Evolutionary conservation across 2,329 filamentous ascomycete species (phyloP).

Genomic region (Waltergamsia citrina): DNA sequence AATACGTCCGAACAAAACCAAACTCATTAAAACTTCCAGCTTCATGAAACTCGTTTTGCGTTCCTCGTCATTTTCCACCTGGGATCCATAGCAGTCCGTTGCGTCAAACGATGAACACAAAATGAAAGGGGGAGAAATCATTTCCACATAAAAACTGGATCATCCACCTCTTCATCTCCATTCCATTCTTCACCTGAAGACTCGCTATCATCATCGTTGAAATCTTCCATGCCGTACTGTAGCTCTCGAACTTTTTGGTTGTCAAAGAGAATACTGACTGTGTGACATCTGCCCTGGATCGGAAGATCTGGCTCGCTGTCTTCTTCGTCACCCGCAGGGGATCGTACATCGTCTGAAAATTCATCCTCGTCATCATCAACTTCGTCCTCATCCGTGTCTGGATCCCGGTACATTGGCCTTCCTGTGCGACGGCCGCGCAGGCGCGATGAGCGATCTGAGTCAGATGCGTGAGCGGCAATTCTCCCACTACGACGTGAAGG

Average conservation of each 20-base stretch:
- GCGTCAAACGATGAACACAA: too few species aligned
- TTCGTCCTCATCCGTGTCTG: conserved; percentile 34
- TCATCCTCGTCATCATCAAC: conserved; percentile 12
- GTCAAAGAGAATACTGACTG: conserved; percentile 64
- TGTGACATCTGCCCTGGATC: conserved; percentile 60
- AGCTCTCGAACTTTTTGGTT: conserved; percentile 64
- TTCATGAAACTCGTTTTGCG: too few species aligned
- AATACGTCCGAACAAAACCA: too few species aligned
- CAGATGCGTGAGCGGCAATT: conserved; percentile 17
- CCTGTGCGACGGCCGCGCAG: conserved; percentile 2
- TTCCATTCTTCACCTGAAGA: conserved; percentile 48
- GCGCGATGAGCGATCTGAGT: conserved; percentile 10
- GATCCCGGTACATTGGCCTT: conserved; percentile 27
- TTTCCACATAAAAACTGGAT: conserved; percentile 18
- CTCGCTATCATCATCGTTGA: conserved; percentile 51
- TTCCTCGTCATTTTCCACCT: too few species aligned
- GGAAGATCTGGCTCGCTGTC: conserved; percentile 14
- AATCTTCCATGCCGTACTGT: conserved; percentile 63
- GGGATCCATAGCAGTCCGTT: too few species aligned
- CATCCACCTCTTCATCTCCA: conserved; percentile 42
- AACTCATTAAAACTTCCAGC: too few species aligned
- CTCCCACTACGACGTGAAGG: conserved; percentile 27
- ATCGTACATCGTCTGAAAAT: conserved; percentile 4
- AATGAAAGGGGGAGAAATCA: too few species aligned
- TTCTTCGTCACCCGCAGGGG: conserved; percentile 5